Conservation (phyloP, 1,284 basidiomycete genomes). For the Irpex lacteus region DNA sequence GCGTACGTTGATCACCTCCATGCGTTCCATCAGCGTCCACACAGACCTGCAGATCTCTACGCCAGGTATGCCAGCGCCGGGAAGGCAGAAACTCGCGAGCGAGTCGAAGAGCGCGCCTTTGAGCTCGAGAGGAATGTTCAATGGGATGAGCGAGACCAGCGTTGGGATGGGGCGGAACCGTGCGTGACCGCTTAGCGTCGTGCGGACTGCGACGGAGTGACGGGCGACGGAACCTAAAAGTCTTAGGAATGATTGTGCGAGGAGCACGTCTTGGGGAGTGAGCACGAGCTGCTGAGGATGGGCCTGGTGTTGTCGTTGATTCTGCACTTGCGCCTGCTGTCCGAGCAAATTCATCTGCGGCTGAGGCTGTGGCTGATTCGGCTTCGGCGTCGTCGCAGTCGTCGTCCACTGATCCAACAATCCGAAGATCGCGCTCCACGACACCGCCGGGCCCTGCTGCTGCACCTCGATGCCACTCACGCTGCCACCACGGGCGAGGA, state of each 20-base stretch:
- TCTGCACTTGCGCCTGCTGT: constrained; percentile 24
- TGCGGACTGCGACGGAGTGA: constrained; percentile 76
- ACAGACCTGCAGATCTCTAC: constrained; percentile 80
- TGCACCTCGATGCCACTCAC: constrained; percentile 45
- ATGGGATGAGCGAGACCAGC: constrained; percentile 75
- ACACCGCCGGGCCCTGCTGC: constrained; percentile 34
- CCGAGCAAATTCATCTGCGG: constrained; percentile 17
- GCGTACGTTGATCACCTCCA: constrained; percentile 81
- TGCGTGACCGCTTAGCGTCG: constrained; percentile 76
- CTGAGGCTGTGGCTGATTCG: constrained; percentile 25
- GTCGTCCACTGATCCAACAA: constrained; percentile 52
- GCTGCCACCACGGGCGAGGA: constrained; percentile 66
- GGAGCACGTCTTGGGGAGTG: constrained; percentile 71
- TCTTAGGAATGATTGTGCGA: constrained; percentile 80
- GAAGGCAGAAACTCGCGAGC: constrained; percentile 81
- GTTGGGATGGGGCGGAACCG: constrained; percentile 80
- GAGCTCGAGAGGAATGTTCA: constrained; percentile 85
- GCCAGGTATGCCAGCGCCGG: constrained; percentile 69
- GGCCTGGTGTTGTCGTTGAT: constrained; percentile 31
- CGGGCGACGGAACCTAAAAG: constrained; percentile 80
- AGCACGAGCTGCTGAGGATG: constrained; percentile 37
- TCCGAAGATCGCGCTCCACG: constrained; percentile 51
- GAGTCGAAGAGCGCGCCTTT: constrained; percentile 88
- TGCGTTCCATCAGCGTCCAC: constrained; percentile 81
- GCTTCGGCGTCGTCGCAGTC: constrained; percentile 26